A percentile compares a stretch with the other conserved stretches of the same genome.
Conservation (phyloP, 495 filamentous ascomycete species). For the Podospora bellae-mahoneyi region DNA sequence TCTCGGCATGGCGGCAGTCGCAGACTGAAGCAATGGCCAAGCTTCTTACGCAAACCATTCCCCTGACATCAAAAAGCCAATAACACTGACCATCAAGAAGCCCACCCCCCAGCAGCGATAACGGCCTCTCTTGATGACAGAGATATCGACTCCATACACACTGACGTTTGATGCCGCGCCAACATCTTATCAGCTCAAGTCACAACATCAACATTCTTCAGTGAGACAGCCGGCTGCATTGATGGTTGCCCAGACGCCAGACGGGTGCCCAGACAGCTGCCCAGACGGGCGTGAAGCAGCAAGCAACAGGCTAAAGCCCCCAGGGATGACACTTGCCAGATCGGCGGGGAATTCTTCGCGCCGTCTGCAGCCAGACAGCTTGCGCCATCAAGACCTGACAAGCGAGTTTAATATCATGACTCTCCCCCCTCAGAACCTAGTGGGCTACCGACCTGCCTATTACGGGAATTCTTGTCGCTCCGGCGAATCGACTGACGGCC, state of each 20-base stretch:
- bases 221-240: not conserved
- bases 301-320: not conserved
- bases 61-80: slow-evolving; percentile 7
- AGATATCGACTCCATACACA: not conserved
- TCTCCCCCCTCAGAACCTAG: slow-evolving; percentile 2
- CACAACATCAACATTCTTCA: not conserved
- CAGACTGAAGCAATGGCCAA: slow-evolving; percentile 9
- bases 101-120: not conserved
- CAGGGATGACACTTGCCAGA: not conserved
- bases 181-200: not conserved
- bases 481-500: slow-evolving; percentile 19
- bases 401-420: not conserved
- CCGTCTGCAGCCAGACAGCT: not conserved
- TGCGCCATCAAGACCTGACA: not conserved
- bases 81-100: not conserved
- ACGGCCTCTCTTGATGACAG: not conserved
- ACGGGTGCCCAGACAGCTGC: not conserved
- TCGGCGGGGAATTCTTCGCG: not conserved
- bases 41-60: not conserved
- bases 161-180: too few species aligned
- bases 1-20: slow-evolving; percentile 21
- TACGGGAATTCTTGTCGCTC: slow-evolving; percentile 10
- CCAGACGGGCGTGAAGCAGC: not conserved
- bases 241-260: not conserved
- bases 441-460: slow-evolving; percentile 24